Conservation (phyloP, 805 yeast genomes). For the Saturnispora zaruensis region DNA sequence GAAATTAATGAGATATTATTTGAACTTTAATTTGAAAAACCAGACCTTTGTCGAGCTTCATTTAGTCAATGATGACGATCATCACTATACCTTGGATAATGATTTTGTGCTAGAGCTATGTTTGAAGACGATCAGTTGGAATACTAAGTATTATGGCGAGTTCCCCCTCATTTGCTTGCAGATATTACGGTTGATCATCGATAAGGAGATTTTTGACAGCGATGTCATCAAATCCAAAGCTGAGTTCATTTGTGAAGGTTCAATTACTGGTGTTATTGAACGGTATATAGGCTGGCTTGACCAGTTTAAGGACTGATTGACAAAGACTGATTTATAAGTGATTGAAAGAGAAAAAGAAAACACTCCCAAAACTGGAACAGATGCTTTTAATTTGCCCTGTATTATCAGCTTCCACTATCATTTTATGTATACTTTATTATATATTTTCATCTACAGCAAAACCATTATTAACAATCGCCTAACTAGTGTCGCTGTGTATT, state of each 20-base stretch:
- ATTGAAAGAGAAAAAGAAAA: neutral
- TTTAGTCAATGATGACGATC: conserved; percentile 4
- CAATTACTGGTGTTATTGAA: conserved; percentile 18
- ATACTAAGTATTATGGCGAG: conserved; percentile 56
- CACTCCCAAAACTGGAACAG: neutral
- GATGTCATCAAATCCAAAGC: conserved; percentile 32
- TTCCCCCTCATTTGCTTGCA: conserved; percentile 38
- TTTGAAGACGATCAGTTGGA: conserved; percentile 50
- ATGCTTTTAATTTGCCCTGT: neutral
- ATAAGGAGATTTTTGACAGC: conserved; percentile 29
- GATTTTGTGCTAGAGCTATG: conserved; percentile 36
- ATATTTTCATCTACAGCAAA: too few species aligned
- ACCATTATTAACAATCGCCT: neutral
- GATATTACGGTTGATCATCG: conserved; percentile 30
- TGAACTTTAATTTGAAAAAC: conserved; percentile 17
- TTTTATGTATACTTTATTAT: neutral
- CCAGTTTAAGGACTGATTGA: conserved; percentile 7
- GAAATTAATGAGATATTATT: conserved; percentile 40
- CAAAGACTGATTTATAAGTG: neutral
- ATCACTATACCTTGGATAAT: conserved; percentile 14
- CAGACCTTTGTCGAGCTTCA: conserved; percentile 10
- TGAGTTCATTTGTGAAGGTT: conserved; percentile 24
- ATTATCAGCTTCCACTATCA: neutral
- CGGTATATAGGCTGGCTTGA: conserved; percentile 2
- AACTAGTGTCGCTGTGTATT: neutral